A percentile compares a stretch with the other conserved stretches of the same genome.
phyloP scores from a whole-genome alignment of 495 filamentous ascomycete genomes.

The Penicillium lagena region DNA sequence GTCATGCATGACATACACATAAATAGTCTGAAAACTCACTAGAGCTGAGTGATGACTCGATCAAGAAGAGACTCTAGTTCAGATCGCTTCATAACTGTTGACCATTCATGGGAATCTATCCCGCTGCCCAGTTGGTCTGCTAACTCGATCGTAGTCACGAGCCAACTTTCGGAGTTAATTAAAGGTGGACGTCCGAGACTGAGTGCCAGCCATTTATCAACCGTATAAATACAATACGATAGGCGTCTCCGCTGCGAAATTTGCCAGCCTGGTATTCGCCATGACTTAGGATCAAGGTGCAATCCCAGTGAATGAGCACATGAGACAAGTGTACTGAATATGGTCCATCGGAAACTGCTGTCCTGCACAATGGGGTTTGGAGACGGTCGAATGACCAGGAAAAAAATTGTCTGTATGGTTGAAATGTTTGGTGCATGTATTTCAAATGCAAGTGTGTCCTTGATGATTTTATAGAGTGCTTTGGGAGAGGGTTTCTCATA shows the following conservation, averaged over 20 bases:
- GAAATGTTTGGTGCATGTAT: slow-evolving; percentile 2
- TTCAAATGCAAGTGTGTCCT: slow-evolving; percentile 1
- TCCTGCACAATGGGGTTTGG: slow-evolving; percentile 3
- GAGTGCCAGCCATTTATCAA: slow-evolving; percentile 1
- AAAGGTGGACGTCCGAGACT: slow-evolving; percentile 3
- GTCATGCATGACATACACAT: background rate
- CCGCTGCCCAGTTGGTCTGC: background rate
- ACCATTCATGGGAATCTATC: background rate
- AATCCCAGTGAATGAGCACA: background rate
- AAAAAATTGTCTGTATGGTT: slow-evolving; percentile 1
- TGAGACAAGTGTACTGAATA: background rate
- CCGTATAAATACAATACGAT: slow-evolving; percentile 1
- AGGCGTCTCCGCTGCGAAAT: background rate
- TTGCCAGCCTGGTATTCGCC: background rate
- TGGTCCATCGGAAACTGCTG: slow-evolving; percentile 1
- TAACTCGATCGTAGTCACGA: slow-evolving; percentile 1
- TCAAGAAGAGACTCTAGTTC: background rate
- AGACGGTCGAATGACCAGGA: slow-evolving; percentile 2
- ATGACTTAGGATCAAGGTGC: slow-evolving; percentile 1
- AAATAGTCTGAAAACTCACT: background rate
- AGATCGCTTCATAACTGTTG: background rate
- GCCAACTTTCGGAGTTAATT: slow-evolving; percentile 2
- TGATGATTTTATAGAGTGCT: background rate
- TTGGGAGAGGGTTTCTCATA: background rate
- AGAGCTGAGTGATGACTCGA: background rate